Evolutionary conservation across 495 filamentous ascomycete species (phyloP).

Genomic region (Lasiosphaeriaceae sp.): DNA sequence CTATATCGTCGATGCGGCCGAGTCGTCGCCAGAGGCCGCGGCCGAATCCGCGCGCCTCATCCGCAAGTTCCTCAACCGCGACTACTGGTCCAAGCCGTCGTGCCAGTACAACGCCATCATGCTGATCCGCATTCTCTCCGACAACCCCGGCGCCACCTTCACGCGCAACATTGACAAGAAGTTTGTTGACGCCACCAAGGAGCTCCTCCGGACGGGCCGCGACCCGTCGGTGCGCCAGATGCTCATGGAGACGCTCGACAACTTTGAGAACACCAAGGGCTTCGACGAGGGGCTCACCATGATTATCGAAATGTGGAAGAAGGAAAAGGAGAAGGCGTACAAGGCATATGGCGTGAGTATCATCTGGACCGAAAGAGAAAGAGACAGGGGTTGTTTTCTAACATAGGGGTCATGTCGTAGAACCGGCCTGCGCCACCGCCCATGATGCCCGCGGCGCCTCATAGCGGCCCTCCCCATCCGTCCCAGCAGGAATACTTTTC

Average conservation of each 20-base stretch:
- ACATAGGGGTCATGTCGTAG: neutral
- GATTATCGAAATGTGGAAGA: slow-evolving; percentile 81
- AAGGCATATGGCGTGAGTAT: slow-evolving; percentile 38
- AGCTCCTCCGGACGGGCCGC: slow-evolving; percentile 64
- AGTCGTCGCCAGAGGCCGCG: slow-evolving; percentile 83
- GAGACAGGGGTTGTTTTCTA: neutral
- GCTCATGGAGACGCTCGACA: slow-evolving; percentile 77
- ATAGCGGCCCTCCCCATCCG: slow-evolving; percentile 4
- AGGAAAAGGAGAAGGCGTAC: slow-evolving; percentile 67
- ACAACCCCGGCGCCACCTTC: slow-evolving; percentile 89
- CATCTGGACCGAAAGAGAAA: neutral
- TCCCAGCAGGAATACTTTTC: slow-evolving; percentile 41
- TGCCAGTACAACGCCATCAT: slow-evolving; percentile 96
- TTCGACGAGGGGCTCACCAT: slow-evolving; percentile 66
- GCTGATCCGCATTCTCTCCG: slow-evolving; percentile 85
- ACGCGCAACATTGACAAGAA: slow-evolving; percentile 80
- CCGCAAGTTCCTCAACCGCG: slow-evolving; percentile 72
- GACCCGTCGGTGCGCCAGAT: slow-evolving; percentile 80
- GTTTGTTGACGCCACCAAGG: slow-evolving; percentile 72
- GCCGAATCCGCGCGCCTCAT: slow-evolving; percentile 71
- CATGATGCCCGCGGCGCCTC: slow-evolving; percentile 15
- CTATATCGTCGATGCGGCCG: slow-evolving; percentile 88
- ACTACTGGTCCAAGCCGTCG: slow-evolving; percentile 55
- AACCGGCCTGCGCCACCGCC: slow-evolving; percentile 14
- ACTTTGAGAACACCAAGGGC: slow-evolving; percentile 61